Evolutionary conservation across 768 basidiomycete genomes (phyloP), one percentile per base, ranked within the genome.

Genomic region (Panellus pusillus): DNA sequence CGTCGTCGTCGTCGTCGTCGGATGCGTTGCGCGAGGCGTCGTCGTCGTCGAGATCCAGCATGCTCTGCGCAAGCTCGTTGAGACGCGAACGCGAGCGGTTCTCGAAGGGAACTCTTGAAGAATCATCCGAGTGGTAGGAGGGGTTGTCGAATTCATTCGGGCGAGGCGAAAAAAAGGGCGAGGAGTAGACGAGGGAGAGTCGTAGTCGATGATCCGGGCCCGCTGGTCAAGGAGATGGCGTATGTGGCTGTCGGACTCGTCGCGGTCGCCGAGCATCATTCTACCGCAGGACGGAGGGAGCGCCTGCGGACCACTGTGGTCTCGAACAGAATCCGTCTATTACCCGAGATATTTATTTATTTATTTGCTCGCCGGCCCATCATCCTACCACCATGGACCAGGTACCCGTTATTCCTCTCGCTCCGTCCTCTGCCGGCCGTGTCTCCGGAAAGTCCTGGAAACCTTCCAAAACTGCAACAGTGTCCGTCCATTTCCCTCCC

Each of bases 391-490:
- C 24, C 24, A 24, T 24, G 24, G 24, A 24, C 24, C 24, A 24
- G 24, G 24, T 24, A 24, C 24, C 24, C 24, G 47, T 28, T 15
- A 36, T 77, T 15, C 55, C 73, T 24, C 68, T 89, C 24, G 71
- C 81, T 9, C 70, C 80, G n/a, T 82, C 87, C 0, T 75, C 84
- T 28, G 78, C 78, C 52, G 89, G 89, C 12, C 79, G 89, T 32
- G 70, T 77, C 8, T 90, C 88, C 1, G 82, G 87, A 27, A 91
- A 89, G 69, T 63, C 75, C 54, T 91, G 89, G 88, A 86, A 84
- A 66, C 54, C 61, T 4, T 55, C 54, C 31, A 83, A 83, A 64
- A 62, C 74, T 3, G 70, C 83, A 8, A 79, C 79, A 29, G 73
- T 77, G 84, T 84, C 68, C 41, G 77, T 63, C 9, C 17, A 24